Base-by-base conservation (phyloP, 257 asterid genomes). In the Galeopsis tetrahit region DNA sequence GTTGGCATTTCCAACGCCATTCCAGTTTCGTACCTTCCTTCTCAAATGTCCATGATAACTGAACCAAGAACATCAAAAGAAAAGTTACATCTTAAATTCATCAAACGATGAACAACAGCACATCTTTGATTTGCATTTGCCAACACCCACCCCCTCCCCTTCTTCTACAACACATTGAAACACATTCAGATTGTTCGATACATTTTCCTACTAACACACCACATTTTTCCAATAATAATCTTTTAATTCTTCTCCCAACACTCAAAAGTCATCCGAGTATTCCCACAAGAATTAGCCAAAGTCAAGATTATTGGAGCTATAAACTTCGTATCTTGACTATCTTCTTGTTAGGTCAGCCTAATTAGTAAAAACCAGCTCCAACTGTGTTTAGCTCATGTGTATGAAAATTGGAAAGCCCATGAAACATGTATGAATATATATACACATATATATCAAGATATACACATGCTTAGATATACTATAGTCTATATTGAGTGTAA, bases 1-100 rank as follows among this genome's bases (percentile, higher is more conserved):
- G 90, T 59, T 88, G 92, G 78, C 96, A 88, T 64, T 91, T 94
- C 98, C 98, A 93, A 68, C 96, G 90, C 98, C 99, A 91, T 76
- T 94, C 99, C 72, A 94, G 82, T 79, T 88, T 89, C n/a, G 83
- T 88, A 40, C 96, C 96, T 85, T 85, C 96, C 84, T 87, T 94
- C 89, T 88, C 93, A 80, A 91, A 91, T 44, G 96, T 89, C 93
- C 96, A 93, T 14, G 98, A 84, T 72, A 93, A 79, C 98, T 93
- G 84, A 79, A 79, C 11, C 58, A 43, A 61, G 42, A 69, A 64
- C 13, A 72, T 7, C 35, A 9, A 52, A 63, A 53, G 32, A 65
- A 53, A 55, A 4, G 6, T 5, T 4, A 6, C 55, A n/a, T 13
- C 56, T n/a, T 49, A n/a, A 14, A 53, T 13, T 21, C 32, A 35